Conservation (phyloP, 2,329 filamentous ascomycete species). For the Nectriaceae sp. region DNA sequence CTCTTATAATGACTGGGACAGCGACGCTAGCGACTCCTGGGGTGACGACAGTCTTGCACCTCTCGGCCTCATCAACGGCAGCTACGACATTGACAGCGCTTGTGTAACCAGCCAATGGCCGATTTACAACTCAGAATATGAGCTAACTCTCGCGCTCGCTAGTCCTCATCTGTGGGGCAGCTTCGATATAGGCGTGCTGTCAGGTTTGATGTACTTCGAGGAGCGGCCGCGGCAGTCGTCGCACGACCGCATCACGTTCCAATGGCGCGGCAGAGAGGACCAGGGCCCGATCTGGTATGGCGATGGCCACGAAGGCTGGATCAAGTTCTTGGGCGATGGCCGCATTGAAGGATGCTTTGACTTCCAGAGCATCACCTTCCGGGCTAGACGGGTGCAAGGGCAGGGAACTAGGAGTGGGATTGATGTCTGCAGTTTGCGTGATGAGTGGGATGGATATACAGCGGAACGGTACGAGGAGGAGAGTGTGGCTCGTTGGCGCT, state of each 20-base stretch:
- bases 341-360: constrained; percentile 34
- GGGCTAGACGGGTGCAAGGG: constrained; percentile 20
- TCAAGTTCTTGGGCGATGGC: constrained; percentile 41
- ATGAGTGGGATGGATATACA: constrained; percentile 33
- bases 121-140: constrained; percentile 26
- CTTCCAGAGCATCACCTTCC: constrained; percentile 30
- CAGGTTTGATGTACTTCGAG: constrained; percentile 44
- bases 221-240: constrained; percentile 37
- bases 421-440: constrained; percentile 25
- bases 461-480: constrained; percentile 31
- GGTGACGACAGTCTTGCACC: constrained; percentile 19
- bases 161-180: constrained; percentile 45
- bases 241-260: constrained; percentile 25
- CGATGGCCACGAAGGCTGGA: constrained; percentile 29
- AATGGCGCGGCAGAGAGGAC: constrained; percentile 39
- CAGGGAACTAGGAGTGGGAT: constrained; percentile 34
- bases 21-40: background rate
- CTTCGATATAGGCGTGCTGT: constrained; percentile 45
- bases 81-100: constrained; percentile 40
- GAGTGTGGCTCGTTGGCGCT: constrained; percentile 20
- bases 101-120: constrained; percentile 29
- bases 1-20: constrained; percentile 2
- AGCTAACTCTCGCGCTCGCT: constrained; percentile 40
- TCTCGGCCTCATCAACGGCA: constrained; percentile 45
- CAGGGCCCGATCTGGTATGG: constrained; percentile 31